These are phyloP conservation scores for Coemansia sp. DNA, from an alignment of 192 early-diverging fungal species.

Conservation along the genomic window DNA sequence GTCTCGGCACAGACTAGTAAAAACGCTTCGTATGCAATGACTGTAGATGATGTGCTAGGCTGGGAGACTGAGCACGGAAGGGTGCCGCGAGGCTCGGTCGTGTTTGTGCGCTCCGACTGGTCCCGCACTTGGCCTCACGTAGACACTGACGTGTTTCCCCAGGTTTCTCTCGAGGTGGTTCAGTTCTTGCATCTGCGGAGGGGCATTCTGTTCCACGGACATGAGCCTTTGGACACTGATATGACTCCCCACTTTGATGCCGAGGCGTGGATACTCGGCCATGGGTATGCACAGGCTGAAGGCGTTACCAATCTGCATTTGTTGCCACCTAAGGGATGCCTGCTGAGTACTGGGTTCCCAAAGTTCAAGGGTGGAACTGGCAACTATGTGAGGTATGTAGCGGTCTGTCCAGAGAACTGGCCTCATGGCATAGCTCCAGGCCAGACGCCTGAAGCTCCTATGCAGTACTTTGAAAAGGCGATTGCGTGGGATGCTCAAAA, in stretches of 20 bases:
- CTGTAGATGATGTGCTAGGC: conserved; percentile 32
- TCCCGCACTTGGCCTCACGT: conserved; percentile 52
- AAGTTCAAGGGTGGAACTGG: conserved; percentile 54
- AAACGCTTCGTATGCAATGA: conserved; percentile 44
- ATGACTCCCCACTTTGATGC: conserved; percentile 51
- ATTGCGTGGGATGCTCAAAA: conserved; percentile 38
- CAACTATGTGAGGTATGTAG: conserved; percentile 55
- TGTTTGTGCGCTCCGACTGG: conserved; percentile 59
- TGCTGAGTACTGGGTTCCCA: conserved; percentile 54
- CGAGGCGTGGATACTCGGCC: conserved; percentile 47
- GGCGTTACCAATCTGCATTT: conserved; percentile 53
- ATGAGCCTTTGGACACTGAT: conserved; percentile 57
- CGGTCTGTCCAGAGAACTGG: conserved; percentile 50
- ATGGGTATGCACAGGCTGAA: conserved; percentile 55
- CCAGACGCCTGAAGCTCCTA: conserved; percentile 40
- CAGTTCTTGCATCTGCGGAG: conserved; percentile 51
- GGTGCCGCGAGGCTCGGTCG: conserved; percentile 43
- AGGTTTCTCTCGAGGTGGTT: conserved; percentile 46
- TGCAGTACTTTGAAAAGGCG: conserved; percentile 31
- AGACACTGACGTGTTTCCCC: conserved; percentile 53
- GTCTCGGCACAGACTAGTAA: conserved; percentile 31
- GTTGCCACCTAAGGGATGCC: conserved; percentile 52
- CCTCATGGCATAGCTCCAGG: conserved; percentile 37
- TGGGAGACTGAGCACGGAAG: conserved; percentile 47
- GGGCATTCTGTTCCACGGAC: conserved; percentile 53